Percentiles rank a stretch among this genome's conserved stretches.
Evolutionary conservation across 306 rosid species (phyloP).

Genomic region (Malus orientalis): DNA sequence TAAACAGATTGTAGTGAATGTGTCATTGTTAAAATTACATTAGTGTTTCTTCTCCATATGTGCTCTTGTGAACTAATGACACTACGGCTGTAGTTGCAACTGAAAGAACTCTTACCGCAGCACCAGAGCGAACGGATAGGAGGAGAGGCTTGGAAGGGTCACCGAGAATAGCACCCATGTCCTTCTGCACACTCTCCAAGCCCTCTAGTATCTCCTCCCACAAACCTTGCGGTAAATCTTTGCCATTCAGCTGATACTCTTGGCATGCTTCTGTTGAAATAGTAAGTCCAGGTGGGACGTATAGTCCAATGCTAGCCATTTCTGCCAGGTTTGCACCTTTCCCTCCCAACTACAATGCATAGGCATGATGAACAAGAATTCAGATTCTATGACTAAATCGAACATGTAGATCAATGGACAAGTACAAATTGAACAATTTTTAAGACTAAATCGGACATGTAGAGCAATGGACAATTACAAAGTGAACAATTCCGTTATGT

Average conservation of each 20-base stretch:
- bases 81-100: not conserved
- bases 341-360: conserved; percentile 68
- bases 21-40: not conserved
- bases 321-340: conserved; percentile 98
- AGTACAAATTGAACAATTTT: not conserved
- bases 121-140: conserved; percentile 93
- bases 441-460: not conserved
- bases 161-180: conserved; percentile 75
- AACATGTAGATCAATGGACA: not conserved
- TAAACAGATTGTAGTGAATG: not conserved
- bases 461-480: not conserved
- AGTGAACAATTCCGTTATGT: not conserved
- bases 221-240: conserved; percentile 46
- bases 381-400: not conserved
- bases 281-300: conserved; percentile 94
- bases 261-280: conserved; percentile 95
- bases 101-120: conserved; percentile 49
- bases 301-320: conserved; percentile 90
- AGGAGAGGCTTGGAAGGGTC: conserved; percentile 84
- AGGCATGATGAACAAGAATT: not conserved
- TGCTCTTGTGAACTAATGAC: not conserved
- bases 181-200: conserved; percentile 47
- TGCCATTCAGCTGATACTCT: conserved; percentile 72
- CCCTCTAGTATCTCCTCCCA: conserved; percentile 89
- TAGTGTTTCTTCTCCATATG: not conserved